Evolutionary conservation across 495 filamentous ascomycete genomes (phyloP).

Genomic region (Penicillium nucicola): DNA sequence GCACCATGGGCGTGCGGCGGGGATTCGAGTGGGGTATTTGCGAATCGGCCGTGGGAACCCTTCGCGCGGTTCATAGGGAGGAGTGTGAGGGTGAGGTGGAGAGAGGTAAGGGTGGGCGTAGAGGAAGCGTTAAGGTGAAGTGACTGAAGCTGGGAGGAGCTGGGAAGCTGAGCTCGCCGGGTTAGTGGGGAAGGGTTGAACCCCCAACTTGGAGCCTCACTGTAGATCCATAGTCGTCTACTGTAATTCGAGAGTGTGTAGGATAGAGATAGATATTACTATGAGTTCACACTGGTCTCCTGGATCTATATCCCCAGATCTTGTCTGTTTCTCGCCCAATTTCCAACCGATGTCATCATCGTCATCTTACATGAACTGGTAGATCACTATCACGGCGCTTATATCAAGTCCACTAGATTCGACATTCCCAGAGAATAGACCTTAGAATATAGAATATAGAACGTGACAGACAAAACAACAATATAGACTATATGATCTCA

Average conservation of each 20-base stretch:
- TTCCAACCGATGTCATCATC: slow-evolving; percentile 7
- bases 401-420: no score
- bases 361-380: slow-evolving; percentile 6
- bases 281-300: no score
- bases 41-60: slow-evolving; percentile 24
- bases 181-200: slow-evolving; percentile 7
- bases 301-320: neutral
- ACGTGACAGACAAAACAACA: no score
- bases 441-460: neutral
- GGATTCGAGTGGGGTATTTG: slow-evolving; percentile 29
- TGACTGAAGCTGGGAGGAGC: neutral
- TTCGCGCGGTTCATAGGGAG: slow-evolving; percentile 35
- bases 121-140: slow-evolving; percentile 1
- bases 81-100: neutral
- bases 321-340: neutral
- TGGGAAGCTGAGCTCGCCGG: neutral
- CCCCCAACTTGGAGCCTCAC: slow-evolving; percentile 2
- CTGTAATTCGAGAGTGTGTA: no score
- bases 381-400: neutral
- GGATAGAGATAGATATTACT: neutral
- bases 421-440: no score
- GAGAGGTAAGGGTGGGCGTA: no score
- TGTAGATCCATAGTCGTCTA: neutral
- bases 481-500: no score
- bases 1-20: slow-evolving; percentile 45